phyloP scores from a whole-genome alignment of 768 basidiomycete species.

The Leccinum boreale region DNA sequence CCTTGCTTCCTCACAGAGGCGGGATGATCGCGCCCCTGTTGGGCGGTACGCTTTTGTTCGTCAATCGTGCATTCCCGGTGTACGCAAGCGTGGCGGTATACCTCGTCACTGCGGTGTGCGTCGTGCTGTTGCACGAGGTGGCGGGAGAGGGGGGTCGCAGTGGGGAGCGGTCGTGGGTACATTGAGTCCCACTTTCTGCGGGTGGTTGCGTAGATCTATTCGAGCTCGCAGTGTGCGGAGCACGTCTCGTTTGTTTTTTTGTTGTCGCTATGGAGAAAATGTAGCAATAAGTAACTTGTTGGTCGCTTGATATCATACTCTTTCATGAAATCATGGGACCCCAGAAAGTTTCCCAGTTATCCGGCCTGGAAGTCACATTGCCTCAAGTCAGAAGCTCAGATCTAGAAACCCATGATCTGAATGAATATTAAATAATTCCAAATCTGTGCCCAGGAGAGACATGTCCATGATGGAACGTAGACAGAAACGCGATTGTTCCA shows the following conservation, averaged over 20 bases:
- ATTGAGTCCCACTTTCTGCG: not conserved
- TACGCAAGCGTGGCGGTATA: constrained; percentile 72
- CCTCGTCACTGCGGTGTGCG: constrained; percentile 56
- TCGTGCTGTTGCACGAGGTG: constrained; percentile 55
- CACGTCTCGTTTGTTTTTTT: not conserved
- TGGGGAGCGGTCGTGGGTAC: constrained; percentile 4
- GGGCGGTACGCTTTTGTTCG: constrained; percentile 67
- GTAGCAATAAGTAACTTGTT: too few relatives aligned
- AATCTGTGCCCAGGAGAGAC: too few relatives aligned
- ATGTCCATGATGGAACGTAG: too few relatives aligned
- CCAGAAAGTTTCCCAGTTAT: too few relatives aligned
- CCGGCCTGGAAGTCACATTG: too few relatives aligned
- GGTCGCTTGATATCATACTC: too few relatives aligned
- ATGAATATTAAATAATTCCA: too few relatives aligned
- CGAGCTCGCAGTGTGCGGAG: not conserved
- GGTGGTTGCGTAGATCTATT: not conserved
- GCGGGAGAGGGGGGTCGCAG: constrained; percentile 19
- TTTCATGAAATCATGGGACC: too few relatives aligned
- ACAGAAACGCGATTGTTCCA: too few relatives aligned
- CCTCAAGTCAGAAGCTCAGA: too few relatives aligned
- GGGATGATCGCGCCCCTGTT: constrained; percentile 86
- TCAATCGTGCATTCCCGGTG: constrained; percentile 70
- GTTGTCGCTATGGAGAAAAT: not conserved
- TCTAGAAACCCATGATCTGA: too few relatives aligned
- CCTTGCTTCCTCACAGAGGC: constrained; percentile 45